Evolutionary conservation across 2,329 filamentous ascomycete species (phyloP), one percentile per base, ranked within the genome.

Genomic region (Chrysosporium keratinophilum): DNA sequence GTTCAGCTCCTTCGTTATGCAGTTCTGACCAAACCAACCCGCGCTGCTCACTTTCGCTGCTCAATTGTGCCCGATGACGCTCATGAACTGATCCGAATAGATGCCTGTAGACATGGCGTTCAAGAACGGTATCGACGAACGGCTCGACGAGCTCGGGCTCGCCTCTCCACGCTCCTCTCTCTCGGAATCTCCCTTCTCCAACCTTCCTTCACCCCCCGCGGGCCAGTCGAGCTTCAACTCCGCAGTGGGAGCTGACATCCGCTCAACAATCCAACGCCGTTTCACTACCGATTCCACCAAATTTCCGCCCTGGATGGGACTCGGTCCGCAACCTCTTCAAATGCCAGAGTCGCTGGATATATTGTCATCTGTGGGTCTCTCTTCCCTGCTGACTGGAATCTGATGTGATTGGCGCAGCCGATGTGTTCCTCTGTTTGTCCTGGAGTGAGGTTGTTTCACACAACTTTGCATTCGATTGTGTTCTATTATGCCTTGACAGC

Each of bases 281-380:
- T 97, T 97, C 73, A 97, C 91, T 59, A 93, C 90, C 55, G 94
- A 95, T 73, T 83, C 87, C 73, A 78, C 88, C 71, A 79, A 89
- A 78, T 76, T 91, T 71, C 85, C 86, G 69, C 88, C 85, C 67
- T 75, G 87, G 71, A 80, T 78, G 55, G 79, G 80, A 57, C 73
- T 90, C 64, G 79, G 77, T 50, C 44, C 45, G 66, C 74, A 78
- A 63, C 68, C 76, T 51, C 68, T 72, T 56, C 77, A 77, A 64
- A 69, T 76, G 50, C 73, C 77, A 45, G 79, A 81, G 65, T 74
- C 74, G 46, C 57, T 75, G 56, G 77, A 79, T 65, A 68, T 78
- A 57, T 70, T 76, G 48, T 76, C 76, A 57, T 76, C 75, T 68
- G 76, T 79, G 74, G 73, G 72, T 66, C 54, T 62, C 28, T 44